A percentile compares a stretch with the other conserved stretches of the same genome.
These are phyloP conservation scores for Wickerhamomyces alni DNA, from an alignment of 805 yeast genomes.

Conservation along the genomic window DNA sequence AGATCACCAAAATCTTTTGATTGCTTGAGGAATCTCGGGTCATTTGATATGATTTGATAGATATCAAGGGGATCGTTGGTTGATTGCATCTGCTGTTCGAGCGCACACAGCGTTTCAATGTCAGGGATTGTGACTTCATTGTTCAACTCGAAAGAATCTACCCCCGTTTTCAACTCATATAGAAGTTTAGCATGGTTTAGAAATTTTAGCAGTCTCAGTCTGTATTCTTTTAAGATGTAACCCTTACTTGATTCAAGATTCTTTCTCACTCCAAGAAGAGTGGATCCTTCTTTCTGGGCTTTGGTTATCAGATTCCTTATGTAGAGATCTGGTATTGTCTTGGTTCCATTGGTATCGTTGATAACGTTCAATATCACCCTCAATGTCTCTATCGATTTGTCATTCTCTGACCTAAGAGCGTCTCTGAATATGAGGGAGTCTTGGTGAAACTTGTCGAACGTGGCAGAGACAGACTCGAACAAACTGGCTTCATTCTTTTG, in stretches of 20 bases:
- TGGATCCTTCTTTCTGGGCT: conserved; percentile 19
- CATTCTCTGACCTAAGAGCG: conserved; percentile 25
- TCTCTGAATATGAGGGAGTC: conserved; percentile 33
- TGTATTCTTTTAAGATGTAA: conserved; percentile 26
- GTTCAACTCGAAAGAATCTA: conserved; percentile 7
- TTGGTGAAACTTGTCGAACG: conserved; percentile 37
- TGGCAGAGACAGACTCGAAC: conserved; percentile 42
- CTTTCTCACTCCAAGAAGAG: conserved; percentile 28
- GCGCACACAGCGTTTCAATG: conserved; percentile 2
- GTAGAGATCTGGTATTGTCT: conserved; percentile 36
- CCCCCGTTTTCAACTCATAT: conserved; percentile 2
- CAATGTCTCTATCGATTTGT: conserved; percentile 20
- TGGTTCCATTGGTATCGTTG: conserved; percentile 31
- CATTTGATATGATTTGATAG: conserved; percentile 13
- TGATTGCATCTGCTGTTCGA: conserved; percentile 6
- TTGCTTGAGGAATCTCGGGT: conserved; percentile 17
- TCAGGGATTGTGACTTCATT: conserved; percentile 14
- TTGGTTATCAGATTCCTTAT: conserved; percentile 30
- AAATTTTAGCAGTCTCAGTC: conserved; percentile 23
- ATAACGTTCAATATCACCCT: conserved; percentile 27
- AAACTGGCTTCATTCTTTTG: conserved; percentile 42
- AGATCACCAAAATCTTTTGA: conserved; percentile 19
- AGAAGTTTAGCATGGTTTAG: conserved; percentile 9
- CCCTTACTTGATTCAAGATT: conserved; percentile 26
- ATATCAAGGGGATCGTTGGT: conserved; percentile 10